Evolutionary conservation across 495 filamentous ascomycete species (phyloP).

Genomic region (Tuber melanosporum): DNA sequence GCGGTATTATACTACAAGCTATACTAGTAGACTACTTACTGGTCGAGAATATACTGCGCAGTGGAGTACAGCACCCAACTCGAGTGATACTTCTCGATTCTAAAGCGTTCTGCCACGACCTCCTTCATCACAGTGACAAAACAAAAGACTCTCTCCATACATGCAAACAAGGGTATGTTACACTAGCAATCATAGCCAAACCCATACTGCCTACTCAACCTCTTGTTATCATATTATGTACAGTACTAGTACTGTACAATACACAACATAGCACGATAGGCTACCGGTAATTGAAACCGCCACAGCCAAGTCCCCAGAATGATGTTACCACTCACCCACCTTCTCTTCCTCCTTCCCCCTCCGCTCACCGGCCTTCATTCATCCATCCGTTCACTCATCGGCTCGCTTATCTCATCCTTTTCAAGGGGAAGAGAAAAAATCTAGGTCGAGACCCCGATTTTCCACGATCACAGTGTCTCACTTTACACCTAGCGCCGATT

Average conservation of each 20-base stretch:
- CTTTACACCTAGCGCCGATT: not conserved
- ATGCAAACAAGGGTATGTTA: not conserved
- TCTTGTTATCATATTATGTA: not conserved
- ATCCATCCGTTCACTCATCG: not conserved
- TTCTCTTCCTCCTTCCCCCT: not conserved
- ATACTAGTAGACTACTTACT: not conserved
- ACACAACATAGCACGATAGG: not conserved
- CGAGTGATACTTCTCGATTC: not conserved
- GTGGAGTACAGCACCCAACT: not conserved
- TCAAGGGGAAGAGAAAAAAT: too few species aligned
- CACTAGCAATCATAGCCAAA: not conserved
- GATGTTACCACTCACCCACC: not conserved
- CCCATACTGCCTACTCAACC: not conserved
- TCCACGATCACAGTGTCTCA: not conserved
- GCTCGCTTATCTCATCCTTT: too few species aligned
- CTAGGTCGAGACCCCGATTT: not conserved
- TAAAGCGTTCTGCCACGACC: not conserved
- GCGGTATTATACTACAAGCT: not conserved
- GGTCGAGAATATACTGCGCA: not conserved
- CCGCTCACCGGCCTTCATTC: not conserved
- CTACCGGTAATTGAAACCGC: not conserved
- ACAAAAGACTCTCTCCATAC: not conserved
- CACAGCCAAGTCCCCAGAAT: not conserved
- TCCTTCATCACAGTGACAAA: not conserved
- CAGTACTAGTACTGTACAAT: not conserved